These are phyloP conservation scores for Neohortaea acidophila DNA, from an alignment of 495 filamentous ascomycete species.

Conservation along the genomic window DNA sequence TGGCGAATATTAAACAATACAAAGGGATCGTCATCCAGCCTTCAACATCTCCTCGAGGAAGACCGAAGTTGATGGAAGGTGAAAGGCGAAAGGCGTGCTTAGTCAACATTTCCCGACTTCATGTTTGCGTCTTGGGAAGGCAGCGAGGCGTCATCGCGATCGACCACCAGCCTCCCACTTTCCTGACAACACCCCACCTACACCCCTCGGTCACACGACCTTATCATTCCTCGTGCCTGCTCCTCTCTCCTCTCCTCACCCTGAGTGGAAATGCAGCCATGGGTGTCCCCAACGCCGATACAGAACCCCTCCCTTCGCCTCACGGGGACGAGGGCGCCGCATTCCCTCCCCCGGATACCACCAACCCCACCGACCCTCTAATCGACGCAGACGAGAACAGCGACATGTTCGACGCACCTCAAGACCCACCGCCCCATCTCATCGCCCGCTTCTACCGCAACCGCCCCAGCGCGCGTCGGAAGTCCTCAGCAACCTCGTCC, in stretches of 20 bases:
- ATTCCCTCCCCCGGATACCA: neutral
- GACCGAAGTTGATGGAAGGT: no score
- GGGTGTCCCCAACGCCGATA: neutral
- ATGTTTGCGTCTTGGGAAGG: no score
- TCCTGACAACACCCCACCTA: neutral
- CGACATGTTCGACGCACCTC: conserved; percentile 1
- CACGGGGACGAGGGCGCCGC: neutral
- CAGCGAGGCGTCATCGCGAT: no score
- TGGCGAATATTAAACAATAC: no score
- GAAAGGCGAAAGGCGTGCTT: no score
- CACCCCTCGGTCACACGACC: neutral
- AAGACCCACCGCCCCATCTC: conserved; percentile 57
- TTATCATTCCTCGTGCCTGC: neutral
- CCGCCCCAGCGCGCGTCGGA: conserved; percentile 46
- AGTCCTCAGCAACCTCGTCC: conserved; percentile 72
- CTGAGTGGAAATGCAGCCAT: neutral
- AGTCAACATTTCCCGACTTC: no score
- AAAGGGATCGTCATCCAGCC: no score
- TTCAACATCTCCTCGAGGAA: no score
- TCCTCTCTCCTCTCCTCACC: neutral
- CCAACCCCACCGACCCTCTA: neutral
- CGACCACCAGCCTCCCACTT: neutral
- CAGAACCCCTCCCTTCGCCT: neutral
- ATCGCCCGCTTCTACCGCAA: conserved; percentile 73
- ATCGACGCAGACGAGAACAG: neutral